Evolutionary conservation across 2,329 filamentous ascomycete genomes (phyloP).

Genomic region (Fusarium tuaranense): DNA sequence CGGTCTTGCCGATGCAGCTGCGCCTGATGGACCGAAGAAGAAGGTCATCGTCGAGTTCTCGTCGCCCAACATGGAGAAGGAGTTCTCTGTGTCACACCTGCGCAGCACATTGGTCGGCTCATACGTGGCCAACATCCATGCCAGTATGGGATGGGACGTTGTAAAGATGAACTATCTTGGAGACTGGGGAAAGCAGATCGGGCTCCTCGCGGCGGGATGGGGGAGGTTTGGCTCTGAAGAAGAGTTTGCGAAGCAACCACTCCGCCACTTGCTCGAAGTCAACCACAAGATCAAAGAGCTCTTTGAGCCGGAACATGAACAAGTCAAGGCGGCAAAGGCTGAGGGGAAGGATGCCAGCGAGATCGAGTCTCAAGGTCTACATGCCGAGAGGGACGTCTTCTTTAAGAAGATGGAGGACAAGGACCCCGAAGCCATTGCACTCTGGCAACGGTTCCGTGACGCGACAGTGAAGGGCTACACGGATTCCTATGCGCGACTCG

Average conservation of each 20-base stretch:
- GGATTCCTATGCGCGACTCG: constrained; percentile 65
- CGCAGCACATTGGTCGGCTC: constrained; percentile 78
- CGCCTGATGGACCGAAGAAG: constrained; percentile 25
- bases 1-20: constrained; percentile 23
- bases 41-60: constrained; percentile 77
- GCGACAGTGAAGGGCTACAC: constrained; percentile 66
- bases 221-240: constrained; percentile 74
- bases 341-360: constrained; percentile 52
- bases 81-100: constrained; percentile 77
- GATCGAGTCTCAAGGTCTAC: constrained; percentile 54
- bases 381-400: constrained; percentile 64
- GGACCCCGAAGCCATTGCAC: constrained; percentile 62
- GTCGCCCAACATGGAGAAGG: constrained; percentile 79
- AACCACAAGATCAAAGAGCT: constrained; percentile 75
- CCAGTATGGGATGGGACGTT: constrained; percentile 75
- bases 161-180: constrained; percentile 78
- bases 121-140: constrained; percentile 74
- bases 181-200: constrained; percentile 79
- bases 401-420: constrained; percentile 70
- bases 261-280: constrained; percentile 76
- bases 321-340: constrained; percentile 59
- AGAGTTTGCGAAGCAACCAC: constrained; percentile 71
- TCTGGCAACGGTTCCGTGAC: constrained; percentile 67
- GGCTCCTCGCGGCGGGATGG: constrained; percentile 74
- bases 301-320: constrained; percentile 71